These are phyloP conservation scores for Pistacia atlantica DNA, from an alignment of 345 rosid genomes.

Conservation along the genomic window DNA sequence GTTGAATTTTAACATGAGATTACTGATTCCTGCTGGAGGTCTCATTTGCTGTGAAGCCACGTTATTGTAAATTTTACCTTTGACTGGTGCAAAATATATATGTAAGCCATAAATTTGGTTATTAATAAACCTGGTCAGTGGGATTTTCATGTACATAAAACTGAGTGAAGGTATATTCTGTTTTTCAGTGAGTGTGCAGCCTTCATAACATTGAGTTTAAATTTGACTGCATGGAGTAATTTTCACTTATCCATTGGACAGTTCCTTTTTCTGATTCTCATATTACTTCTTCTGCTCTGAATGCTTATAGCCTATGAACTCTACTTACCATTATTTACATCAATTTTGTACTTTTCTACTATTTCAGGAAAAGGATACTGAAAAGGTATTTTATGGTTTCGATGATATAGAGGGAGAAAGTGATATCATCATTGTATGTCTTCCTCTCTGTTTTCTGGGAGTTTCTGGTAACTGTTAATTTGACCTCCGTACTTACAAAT, in stretches of 20 bases:
- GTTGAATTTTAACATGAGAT: not conserved
- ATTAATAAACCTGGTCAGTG: not conserved
- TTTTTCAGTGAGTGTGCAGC: not conserved
- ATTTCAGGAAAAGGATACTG: slow-evolving; percentile 80
- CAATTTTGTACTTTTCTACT: slow-evolving; percentile 15
- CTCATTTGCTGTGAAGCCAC: slow-evolving; percentile 12
- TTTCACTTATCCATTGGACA: not conserved
- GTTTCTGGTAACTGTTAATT: not conserved
- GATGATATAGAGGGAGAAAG: slow-evolving; percentile 69
- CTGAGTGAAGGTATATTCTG: not conserved
- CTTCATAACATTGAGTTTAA: not conserved
- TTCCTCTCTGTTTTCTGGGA: slow-evolving; percentile 8
- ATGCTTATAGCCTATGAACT: not conserved
- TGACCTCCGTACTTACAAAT: slow-evolving; percentile 11
- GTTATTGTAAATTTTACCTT: not conserved
- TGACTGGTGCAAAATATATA: slow-evolving; percentile 9
- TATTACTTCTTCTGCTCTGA: not conserved
- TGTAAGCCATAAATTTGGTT: not conserved
- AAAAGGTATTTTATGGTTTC: slow-evolving; percentile 79
- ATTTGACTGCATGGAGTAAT: not conserved
- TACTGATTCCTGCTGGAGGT: slow-evolving; percentile 5
- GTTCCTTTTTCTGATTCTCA: not conserved
- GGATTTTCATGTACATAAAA: not conserved
- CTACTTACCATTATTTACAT: slow-evolving; percentile 8
- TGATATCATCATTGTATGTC: slow-evolving; percentile 83